Evolutionary conservation across 2,329 filamentous ascomycete species (phyloP).

Genomic region (Bipolaris sorokiniana): DNA sequence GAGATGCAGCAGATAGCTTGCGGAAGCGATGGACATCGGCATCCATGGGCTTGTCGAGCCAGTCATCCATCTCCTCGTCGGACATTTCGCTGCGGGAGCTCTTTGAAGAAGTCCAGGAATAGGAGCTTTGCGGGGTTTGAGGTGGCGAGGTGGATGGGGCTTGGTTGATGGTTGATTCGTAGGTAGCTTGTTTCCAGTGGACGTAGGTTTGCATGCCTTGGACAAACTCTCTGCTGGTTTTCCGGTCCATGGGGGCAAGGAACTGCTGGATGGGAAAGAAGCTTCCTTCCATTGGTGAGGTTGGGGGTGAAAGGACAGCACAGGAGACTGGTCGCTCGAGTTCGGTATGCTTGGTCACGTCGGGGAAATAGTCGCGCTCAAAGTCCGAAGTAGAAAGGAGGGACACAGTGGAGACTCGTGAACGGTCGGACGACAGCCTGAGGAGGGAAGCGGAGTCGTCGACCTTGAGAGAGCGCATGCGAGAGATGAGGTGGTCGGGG

Average conservation of each 20-base stretch:
- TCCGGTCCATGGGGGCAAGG: conserved; percentile 11
- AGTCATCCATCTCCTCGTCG: conserved; percentile 29
- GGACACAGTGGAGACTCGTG: conserved; percentile 10
- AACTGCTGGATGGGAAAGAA: conserved; percentile 16
- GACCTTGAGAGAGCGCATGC: conserved; percentile 17
- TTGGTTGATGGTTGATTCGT: conserved; percentile 4
- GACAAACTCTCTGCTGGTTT: conserved; percentile 8
- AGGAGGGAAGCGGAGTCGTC: not conserved
- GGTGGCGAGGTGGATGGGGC: conserved; percentile 6
- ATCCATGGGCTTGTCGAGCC: conserved; percentile 26
- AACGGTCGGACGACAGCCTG: conserved; percentile 2
- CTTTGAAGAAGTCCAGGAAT: conserved; percentile 9
- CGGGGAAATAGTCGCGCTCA: conserved; percentile 10
- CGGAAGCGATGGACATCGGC: conserved; percentile 25
- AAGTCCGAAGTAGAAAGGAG: conserved; percentile 11
- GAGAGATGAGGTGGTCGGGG: conserved; percentile 15
- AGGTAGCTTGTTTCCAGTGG: conserved; percentile 15
- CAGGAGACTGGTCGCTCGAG: conserved; percentile 3
- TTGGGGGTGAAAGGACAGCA: conserved; percentile 8
- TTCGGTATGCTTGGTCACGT: conserved; percentile 10
- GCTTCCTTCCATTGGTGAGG: conserved; percentile 9
- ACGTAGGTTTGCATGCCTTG: conserved; percentile 18
- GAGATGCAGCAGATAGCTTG: conserved; percentile 12
- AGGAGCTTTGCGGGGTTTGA: conserved; percentile 9
- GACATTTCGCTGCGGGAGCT: conserved; percentile 22